Evolutionary conservation across 495 filamentous ascomycete genomes (phyloP).

Genomic region (Penicillium dipodomyicola): DNA sequence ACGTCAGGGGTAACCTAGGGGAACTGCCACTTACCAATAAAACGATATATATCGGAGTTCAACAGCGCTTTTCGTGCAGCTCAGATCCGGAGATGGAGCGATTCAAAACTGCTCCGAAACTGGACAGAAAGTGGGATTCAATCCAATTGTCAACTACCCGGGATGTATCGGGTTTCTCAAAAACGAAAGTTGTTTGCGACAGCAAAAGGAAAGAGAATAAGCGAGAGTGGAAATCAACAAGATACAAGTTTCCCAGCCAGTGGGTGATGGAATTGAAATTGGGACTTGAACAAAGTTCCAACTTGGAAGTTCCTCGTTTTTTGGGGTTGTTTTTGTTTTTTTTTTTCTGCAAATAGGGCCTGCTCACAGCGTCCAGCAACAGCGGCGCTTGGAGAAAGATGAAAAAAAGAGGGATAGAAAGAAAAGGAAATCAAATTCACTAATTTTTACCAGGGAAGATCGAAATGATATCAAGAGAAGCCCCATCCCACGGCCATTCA

Average conservation of each 20-base stretch:
- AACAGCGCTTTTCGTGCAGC: background rate
- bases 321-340: slow-evolving; percentile 16
- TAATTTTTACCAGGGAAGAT: background rate
- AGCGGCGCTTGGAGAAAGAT: slow-evolving; percentile 40
- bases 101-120: slow-evolving; percentile 3
- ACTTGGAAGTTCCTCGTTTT: slow-evolving; percentile 4
- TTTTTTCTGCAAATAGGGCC: slow-evolving; percentile 30
- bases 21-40: slow-evolving; percentile 1
- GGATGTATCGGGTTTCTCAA: background rate
- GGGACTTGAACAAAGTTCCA: slow-evolving; percentile 14
- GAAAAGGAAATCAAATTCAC: slow-evolving; percentile 11
- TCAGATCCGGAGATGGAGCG: background rate
- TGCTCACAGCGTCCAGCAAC: slow-evolving; percentile 46
- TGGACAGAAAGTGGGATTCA: slow-evolving; percentile 1
- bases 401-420: slow-evolving; percentile 19
- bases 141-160: slow-evolving; percentile 10
- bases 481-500: slow-evolving; percentile 17
- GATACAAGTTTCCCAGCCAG: slow-evolving; percentile 28
- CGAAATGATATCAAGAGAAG: background rate
- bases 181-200: slow-evolving; percentile 7
- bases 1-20: slow-evolving; percentile 1
- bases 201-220: slow-evolving; percentile 12
- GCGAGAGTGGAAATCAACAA: slow-evolving; percentile 16
- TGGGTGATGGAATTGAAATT: slow-evolving; percentile 30
- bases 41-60: slow-evolving; percentile 5